Evolutionary conservation across 2,329 filamentous ascomycete genomes (phyloP), one percentile per base, ranked within the genome.

Genomic region (Rugonectria rugulosa): DNA sequence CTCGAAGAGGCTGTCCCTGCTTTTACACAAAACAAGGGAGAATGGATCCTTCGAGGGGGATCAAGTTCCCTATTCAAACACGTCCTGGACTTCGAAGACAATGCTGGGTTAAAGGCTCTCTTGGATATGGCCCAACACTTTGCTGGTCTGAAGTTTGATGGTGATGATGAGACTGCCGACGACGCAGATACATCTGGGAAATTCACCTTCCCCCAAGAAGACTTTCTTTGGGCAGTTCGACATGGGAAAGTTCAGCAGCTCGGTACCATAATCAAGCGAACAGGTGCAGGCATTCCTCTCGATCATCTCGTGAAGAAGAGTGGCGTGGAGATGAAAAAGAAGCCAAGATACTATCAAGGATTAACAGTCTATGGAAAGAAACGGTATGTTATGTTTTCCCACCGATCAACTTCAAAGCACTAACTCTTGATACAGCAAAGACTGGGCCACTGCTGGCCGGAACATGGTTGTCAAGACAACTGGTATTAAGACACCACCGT

Each of bases 311-410:
- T 90, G 37, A 83, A 87, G 72, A 83, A 82, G 53, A 88, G 81
- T 52, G 89, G 89, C 3, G 72, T 88, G 1, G 81, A 88, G 64
- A 70, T 87, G 43, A 79, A 84, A 48, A 77, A 84, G 60, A 90
- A 88, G 70, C 85, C 90, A 1, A 81, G 82, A 15, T 90, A 85
- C 70, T 96, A 96, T 68, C 88, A 90, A 71, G 91, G 91, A 0
- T 72, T 94, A 24, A 88, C 85, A 2, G 88, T 96, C 2, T 87
- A 89, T 60, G 90, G 91, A 3, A 86, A 85, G 71, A 93, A 93
- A 68, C 75, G 77, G 77, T 78, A 70, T 24, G 66, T 54, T 12
- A 20, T n/a, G n/a, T n/a, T n/a, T n/a, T n/a, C n/a, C n/a, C n/a
- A n/a, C n/a, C n/a, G n/a, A n/a, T n/a, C n/a, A n/a, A n/a, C n/a